Conservation (phyloP, 176 grass and related monocot species). For the Pontederia paniculata region DNA sequence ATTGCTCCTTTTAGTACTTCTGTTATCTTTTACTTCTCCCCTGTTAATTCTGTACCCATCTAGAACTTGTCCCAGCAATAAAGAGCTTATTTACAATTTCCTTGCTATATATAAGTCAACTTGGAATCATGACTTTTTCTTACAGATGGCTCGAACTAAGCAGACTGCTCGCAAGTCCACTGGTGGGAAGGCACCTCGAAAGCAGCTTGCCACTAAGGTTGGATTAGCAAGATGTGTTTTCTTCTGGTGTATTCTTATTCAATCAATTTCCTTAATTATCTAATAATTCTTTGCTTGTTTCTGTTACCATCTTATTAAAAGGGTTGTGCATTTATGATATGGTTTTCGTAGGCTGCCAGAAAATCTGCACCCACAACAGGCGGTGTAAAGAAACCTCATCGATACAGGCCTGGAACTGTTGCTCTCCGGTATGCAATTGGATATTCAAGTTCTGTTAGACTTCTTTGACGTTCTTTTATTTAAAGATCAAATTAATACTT, state of each 20-base stretch:
- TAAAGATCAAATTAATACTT: no score
- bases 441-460: not conserved
- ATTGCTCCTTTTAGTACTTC: no score
- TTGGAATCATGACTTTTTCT: no score
- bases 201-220: slow-evolving; percentile 8
- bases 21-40: no score
- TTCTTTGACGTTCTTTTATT: not conserved
- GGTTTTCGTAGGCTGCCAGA: not conserved
- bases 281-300: not conserved
- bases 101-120: no score
- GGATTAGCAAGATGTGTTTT: not conserved
- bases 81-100: no score
- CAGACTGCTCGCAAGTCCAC: slow-evolving; percentile 13
- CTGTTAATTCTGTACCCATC: no score
- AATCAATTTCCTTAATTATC: no score
- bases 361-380: slow-evolving; percentile 1
- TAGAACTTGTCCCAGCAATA: no score
- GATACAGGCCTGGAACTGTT: slow-evolving; percentile 1
- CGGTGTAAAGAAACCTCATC: slow-evolving; percentile 9
- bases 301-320: not conserved
- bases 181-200: slow-evolving; percentile 8
- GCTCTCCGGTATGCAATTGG: not conserved
- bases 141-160: slow-evolving; percentile 2
- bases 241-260: no score
- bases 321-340: not conserved